phyloP scores from a whole-genome alignment of 75 land plant species.

The Gnetum montanum region DNA sequence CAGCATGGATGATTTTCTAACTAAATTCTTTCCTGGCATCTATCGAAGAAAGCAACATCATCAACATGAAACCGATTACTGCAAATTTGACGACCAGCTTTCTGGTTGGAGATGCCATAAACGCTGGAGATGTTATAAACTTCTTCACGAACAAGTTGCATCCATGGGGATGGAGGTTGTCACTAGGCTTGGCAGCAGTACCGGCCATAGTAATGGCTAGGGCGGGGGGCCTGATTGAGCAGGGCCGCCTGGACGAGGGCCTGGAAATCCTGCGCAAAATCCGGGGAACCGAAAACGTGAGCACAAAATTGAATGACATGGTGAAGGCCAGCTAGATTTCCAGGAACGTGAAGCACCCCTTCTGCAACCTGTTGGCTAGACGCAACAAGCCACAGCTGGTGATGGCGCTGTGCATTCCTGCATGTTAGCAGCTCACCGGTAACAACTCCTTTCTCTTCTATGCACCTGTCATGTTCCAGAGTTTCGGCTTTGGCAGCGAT shows the following conservation, averaged over 20 bases:
- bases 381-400: constrained; percentile 63
- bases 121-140: constrained; percentile 54
- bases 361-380: constrained; percentile 43
- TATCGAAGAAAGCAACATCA: constrained; percentile 36
- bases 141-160: constrained; percentile 48
- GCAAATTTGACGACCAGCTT: no score
- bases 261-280: constrained; percentile 37
- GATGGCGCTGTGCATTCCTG: constrained; percentile 54
- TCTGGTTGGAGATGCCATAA: constrained; percentile 49
- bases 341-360: constrained; percentile 43
- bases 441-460: constrained; percentile 88
- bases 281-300: constrained; percentile 53
- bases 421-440: constrained; percentile 81
- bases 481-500: constrained; percentile 57
- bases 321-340: constrained; percentile 60
- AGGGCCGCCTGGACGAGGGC: constrained; percentile 44
- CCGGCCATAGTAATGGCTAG: constrained; percentile 56
- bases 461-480: constrained; percentile 80
- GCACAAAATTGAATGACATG: constrained; percentile 59
- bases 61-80: constrained; percentile 58
- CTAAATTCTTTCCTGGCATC: constrained; percentile 41
- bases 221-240: constrained; percentile 75
- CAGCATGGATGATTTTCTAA: constrained; percentile 86
- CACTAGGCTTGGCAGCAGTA: constrained; percentile 54
- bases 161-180: constrained; percentile 86